Base-by-base conservation (phyloP, 192 early-diverging fungal species). In the Coemansia sp. region DNA sequence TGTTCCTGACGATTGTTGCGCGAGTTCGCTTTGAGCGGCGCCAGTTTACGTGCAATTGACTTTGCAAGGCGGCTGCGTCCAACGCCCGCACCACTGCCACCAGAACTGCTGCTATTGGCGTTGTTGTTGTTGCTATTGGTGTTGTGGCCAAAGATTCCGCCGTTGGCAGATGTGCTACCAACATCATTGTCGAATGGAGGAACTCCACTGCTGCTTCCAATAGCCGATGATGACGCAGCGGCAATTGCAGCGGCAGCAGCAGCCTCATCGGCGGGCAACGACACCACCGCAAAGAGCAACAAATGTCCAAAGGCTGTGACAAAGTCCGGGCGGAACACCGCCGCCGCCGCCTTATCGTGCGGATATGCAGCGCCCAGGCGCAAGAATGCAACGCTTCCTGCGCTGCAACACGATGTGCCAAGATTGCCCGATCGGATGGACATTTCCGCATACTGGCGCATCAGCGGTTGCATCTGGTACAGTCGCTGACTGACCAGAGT, bases 391-490 rank as follows among this genome's bases (percentile, higher is more conserved):
- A 40, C 29, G n/a, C 50, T 53, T 15, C 50, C 50, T 19, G 30
- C 50, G 15, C 50, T 53, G 57, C 42, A 34, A 57, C 42, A 34
- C 1, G 53, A 33, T 19, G 31, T 19, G 13, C 52, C 52, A 50
- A 60, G 54, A 25, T 55, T 53, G 22, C 64, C 40, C 25, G 64
- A 29, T n/a, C 59, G 53, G 17, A 69, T 62, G 8, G 80, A 70
- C 14, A 72, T 57, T 4, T 82, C 81, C 4, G 81, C 64, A 30
- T 82, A 82, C 55, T 82, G 74, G 48, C 57, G 58, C 64, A 82
- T 73, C 65, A 82, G 62, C 34, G 71, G 62, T 62, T 74, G 75
- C 76, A 83, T 74, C 61, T 79, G 75, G 38, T 79, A 72, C 20
- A 83, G 67, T 14, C 76, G 56, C 59, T 73, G 76, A 57, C 76